Base-by-base conservation (phyloP, 176 grass and related monocot genomes). In the Microstegium vimineum region DNA sequence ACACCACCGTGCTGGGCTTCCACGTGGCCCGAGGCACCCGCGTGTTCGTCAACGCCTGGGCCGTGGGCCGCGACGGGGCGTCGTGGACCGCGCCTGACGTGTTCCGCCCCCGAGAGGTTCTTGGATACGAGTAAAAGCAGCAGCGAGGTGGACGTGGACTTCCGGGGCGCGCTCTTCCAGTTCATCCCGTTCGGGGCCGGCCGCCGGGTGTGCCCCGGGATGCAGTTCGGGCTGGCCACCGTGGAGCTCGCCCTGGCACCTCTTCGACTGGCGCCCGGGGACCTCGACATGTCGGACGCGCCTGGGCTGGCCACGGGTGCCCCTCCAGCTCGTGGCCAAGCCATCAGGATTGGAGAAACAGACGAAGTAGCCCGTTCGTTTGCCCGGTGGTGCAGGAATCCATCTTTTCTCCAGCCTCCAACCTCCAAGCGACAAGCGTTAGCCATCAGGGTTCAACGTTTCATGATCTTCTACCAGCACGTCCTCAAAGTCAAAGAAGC, bases 21-120 rank as follows among this genome's bases (percentile, higher is more conserved):
- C 69, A 80, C 75, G 69, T 94, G 26, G 72, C 76, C 0, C 25
- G n/a, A 51, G 86, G 83, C 52, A 94, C 86, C 3, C 83, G 89
- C 35, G 81, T 89, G 23, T 78, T 91, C 43, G 65, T 89, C 81
- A 94, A 94, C 81, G 86, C 86, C 4, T 91, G 89, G 79, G 92
- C 89, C 51, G 59, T 91, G 0, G 46, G 61, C 63, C 77, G 89
- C 22, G 67, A 91, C 66, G 68, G 84, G 4, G 65, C 43, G 67
- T 86, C 80, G 38, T 94, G 92, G 92, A 8, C 8, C n/a, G 23
- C 60, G 74, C 67, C 92, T 1, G 80, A 89, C 1, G 83, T 86
- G 4, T 91, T 94, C 40, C 12, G 10, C 0, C 86, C n/a, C 80
- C 1, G 89, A 91, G 57, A 81, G 92, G 86, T 83, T 83, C 57